Evolutionary conservation across 305 asterid species (phyloP), one percentile per base, ranked within the genome.

Genomic region (Vinca major): DNA sequence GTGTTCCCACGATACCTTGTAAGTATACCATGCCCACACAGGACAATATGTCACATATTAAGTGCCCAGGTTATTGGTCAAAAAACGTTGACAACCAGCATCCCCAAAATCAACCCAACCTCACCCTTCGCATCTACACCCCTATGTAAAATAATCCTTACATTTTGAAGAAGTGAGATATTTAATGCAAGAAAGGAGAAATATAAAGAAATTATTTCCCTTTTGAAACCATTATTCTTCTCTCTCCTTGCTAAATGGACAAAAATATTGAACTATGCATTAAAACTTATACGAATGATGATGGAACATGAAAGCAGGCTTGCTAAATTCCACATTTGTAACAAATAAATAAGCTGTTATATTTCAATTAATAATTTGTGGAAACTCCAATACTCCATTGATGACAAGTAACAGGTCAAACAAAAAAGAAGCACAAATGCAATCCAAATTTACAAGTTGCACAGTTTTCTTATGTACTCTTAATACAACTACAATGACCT

Each of bases 401-500:
- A 37, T 20, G 11, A 17, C 21, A 5, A 37, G 45, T 36, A 60
- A 44, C 16, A 36, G 19, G 61, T 57, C 33, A 36, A 57, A 52
- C 1, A 39, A 19, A 13, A 36, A 50, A 9, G 60, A 47, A 61
- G 37, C 19, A 21, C 5, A 1, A n/a, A 14, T 26, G 17, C 36
- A 52, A 71, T 8, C 16, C 16, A 40, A 55, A 45, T 54, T 14
- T 40, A 14, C 37, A 9, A 44, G 57, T 21, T 3, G 47, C 53
- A 54, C 41, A 5, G 37, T 20, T 2, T 37, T 19, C 64, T 40
- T 41, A 16, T 49, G 14, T 52, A 51, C 45, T 61, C 17, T 13
- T 26, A 53, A 37, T 36, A 64, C 61, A 68, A 52, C 26, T 67
- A 63, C n/a, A 48, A 4, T 36, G 51, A 71, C 60, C 48, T 33